Conservation (phyloP, 768 basidiomycete species). For the Termitomyces sp. region DNA sequence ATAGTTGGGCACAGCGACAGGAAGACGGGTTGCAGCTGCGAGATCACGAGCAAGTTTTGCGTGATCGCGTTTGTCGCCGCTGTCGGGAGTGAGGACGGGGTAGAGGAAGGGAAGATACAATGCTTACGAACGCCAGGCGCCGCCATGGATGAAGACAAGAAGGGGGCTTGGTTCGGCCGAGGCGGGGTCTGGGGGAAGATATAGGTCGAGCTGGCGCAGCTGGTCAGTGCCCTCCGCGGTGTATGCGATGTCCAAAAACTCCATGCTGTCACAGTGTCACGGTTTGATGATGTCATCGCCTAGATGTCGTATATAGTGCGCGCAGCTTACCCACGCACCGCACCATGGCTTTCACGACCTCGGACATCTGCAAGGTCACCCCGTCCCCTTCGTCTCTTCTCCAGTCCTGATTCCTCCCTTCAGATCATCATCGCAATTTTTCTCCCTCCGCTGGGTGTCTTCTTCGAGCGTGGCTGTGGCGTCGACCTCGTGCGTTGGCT, state of each 20-base stretch:
- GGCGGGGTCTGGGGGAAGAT: conserved; percentile 24
- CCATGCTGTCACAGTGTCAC: conserved; percentile 16
- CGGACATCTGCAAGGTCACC: conserved; percentile 76
- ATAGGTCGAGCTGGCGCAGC: conserved; percentile 51
- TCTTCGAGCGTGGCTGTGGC: conserved; percentile 80
- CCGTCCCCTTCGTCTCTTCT: background rate
- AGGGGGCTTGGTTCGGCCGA: conserved; percentile 16
- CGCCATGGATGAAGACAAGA: conserved; percentile 77
- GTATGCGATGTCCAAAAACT: conserved; percentile 35
- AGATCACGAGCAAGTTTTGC: conserved; percentile 47
- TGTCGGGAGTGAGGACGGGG: conserved; percentile 20
- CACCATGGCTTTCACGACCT: conserved; percentile 62
- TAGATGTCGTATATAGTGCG: background rate
- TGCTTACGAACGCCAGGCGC: conserved; percentile 75
- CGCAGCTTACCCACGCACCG: background rate
- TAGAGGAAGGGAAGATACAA: background rate
- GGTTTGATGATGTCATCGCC: conserved; percentile 13
- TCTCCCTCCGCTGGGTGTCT: conserved; percentile 81
- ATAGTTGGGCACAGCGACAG: conserved; percentile 76
- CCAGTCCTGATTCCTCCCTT: conserved; percentile 7
- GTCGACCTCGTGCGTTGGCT: conserved; percentile 59
- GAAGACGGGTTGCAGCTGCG: conserved; percentile 37
- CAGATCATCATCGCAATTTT: conserved; percentile 60
- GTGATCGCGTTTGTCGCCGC: conserved; percentile 71
- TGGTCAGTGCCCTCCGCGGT: conserved; percentile 19